Evolutionary conservation across 495 filamentous ascomycete genomes (phyloP).

Genomic region (Evansstolkia leycettana): DNA sequence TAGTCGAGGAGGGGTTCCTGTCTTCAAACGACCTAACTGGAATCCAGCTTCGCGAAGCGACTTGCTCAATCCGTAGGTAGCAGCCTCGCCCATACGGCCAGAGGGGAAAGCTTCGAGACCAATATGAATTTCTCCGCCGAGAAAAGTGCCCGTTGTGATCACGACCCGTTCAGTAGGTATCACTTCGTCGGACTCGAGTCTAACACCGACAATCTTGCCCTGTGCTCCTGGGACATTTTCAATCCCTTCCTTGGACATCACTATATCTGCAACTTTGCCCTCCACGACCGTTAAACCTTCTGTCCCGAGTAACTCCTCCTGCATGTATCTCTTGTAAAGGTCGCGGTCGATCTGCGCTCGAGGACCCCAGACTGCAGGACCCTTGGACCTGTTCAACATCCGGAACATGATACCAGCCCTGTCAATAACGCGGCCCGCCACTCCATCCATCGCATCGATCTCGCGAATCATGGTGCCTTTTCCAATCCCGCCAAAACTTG

Average conservation of each 20-base stretch:
- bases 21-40: conserved; percentile 82
- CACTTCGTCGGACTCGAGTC: conserved; percentile 80
- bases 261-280: conserved; percentile 86
- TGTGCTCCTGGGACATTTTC: conserved; percentile 38
- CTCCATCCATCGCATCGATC: conserved; percentile 88
- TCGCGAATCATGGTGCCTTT: conserved; percentile 95
- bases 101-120: conserved; percentile 74
- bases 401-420: conserved; percentile 89
- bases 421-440: conserved; percentile 82
- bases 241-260: conserved; percentile 42
- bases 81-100: conserved; percentile 87
- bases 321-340: conserved; percentile 86
- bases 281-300: conserved; percentile 66
- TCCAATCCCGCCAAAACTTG: conserved; percentile 95
- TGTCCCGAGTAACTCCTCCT: conserved; percentile 67
- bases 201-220: conserved; percentile 72
- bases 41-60: conserved; percentile 85
- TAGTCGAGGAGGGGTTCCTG: conserved; percentile 84
- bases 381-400: conserved; percentile 77
- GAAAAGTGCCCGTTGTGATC: conserved; percentile 92
- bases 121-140: conserved; percentile 95
- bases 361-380: conserved; percentile 93
- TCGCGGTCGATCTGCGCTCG: conserved; percentile 91
- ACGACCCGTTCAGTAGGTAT: conserved; percentile 70
- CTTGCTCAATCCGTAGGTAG: conserved; percentile 87